Base-by-base conservation (phyloP, 2,329 filamentous ascomycete species). In the Capronia coronata region DNA sequence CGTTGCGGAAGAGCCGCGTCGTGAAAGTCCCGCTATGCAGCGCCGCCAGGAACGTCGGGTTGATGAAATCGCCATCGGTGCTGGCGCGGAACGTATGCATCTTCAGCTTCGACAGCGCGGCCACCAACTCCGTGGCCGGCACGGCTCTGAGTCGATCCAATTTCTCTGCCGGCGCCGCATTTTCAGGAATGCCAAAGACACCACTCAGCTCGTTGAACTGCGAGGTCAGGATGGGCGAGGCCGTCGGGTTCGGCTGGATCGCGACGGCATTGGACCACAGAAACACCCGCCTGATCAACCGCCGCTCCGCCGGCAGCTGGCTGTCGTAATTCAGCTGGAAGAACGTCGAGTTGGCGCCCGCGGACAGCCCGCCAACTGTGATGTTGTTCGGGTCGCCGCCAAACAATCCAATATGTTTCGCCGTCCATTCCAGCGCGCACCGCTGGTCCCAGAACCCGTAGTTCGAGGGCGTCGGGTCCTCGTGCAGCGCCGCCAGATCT, bases 361-460 rank as follows among this genome's bases (percentile, higher is more conserved):
- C 72, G 46, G 68, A 72, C 3, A 69, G 63, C 3, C 69, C 72
- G 2, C 65, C 68, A 1, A 73, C 64, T 0, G 70, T 75, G 34
- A 77, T 68, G 45, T 72, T 70, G n/a, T 58, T 50, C 0, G 68
- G 51, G 53, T 77, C 69, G 2, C 75, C 75, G 7, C 69, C 69
- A 48, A 76, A 76, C 16, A 61, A 48, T 2, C 61, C 55, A 41
- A 78, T 74, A 51, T 77, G 71, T 4, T 69, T 61, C 27, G 73
- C 65, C 0, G 75, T 69, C 76, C 76, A 79, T 58, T 76, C 66
- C 7, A 76, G 61, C 0, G 75, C 75, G 10, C 72, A 61, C 1
- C 71, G 63, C 54, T 78, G 75, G 52, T 79, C 76, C 59, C 68
- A 70, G 0, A 73, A 62, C 1, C 71, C 71, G 51, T 66, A 69